Percentiles rank a stretch among this genome's conserved stretches.
These are phyloP conservation scores for Nymphaea thermarum DNA, from an alignment of 164 flowering plant species.

Conservation along the genomic window DNA sequence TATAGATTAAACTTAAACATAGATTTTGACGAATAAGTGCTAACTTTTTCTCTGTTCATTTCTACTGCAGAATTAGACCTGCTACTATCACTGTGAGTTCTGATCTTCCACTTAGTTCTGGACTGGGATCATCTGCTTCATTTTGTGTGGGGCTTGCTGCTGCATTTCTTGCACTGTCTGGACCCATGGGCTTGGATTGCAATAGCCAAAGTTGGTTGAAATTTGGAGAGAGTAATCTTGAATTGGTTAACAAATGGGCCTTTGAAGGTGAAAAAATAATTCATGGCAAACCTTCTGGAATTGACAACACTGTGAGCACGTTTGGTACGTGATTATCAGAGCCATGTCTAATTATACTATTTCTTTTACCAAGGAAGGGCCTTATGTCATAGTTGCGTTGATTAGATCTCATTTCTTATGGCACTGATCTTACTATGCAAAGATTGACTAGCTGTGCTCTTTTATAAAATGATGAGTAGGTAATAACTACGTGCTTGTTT, in stretches of 20 bases:
- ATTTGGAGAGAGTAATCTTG: constrained; percentile 47
- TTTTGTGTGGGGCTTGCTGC: constrained; percentile 88
- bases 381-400: no score
- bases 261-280: constrained; percentile 95
- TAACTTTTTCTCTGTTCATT: constrained; percentile 1
- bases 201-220: constrained; percentile 52
- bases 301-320: constrained; percentile 95
- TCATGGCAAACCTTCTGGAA: constrained; percentile 96
- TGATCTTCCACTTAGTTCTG: constrained; percentile 87
- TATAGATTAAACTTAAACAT: not conserved
- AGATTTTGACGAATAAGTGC: not conserved
- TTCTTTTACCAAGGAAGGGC: no score
- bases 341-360: not conserved
- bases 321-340: constrained; percentile 44
- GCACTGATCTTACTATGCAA: no score
- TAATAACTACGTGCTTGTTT: no score
- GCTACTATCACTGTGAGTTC: constrained; percentile 63
- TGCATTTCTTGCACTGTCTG: constrained; percentile 56
- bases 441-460: no score
- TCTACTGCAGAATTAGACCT: constrained; percentile 53
- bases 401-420: no score
- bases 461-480: no score
- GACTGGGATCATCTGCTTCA: constrained; percentile 96
- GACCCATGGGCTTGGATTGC: constrained; percentile 27
- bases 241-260: constrained; percentile 90